phyloP scores from a whole-genome alignment of 495 filamentous ascomycete species.

The Xylaria longipes region DNA sequence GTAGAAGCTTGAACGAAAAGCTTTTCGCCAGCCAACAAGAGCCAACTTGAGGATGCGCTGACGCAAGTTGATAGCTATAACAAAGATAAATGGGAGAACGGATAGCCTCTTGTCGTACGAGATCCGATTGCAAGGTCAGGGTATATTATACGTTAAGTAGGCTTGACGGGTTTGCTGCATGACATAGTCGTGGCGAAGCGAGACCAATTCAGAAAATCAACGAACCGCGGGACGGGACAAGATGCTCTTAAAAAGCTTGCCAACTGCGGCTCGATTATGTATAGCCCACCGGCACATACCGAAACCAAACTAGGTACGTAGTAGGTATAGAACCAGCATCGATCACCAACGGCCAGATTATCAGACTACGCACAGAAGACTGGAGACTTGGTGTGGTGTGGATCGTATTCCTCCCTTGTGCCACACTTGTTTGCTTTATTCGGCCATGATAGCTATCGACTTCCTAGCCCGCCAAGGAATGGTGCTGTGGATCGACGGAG shows the following conservation, averaged over 20 bases:
- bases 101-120: conserved; percentile 4
- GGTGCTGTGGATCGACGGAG: conserved; percentile 8
- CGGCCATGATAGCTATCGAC: conserved; percentile 2
- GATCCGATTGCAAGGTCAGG: conserved; percentile 13
- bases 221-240: conserved; percentile 3
- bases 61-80: conserved; percentile 9
- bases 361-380: not conserved
- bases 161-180: conserved; percentile 19
- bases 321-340: conserved; percentile 5
- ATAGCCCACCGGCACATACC: conserved; percentile 15
- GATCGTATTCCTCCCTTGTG: conserved; percentile 16
- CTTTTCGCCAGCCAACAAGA: not conserved
- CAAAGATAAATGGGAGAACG: not conserved
- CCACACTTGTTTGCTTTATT: conserved; percentile 14
- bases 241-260: conserved; percentile 10
- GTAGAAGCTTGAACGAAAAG: conserved; percentile 12
- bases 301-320: not conserved
- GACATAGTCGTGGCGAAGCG: conserved; percentile 1
- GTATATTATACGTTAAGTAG: conserved; percentile 1
- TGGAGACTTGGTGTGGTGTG: conserved; percentile 2
- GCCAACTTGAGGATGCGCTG: not conserved
- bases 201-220: conserved; percentile 3
- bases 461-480: conserved; percentile 14
- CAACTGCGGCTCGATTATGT: conserved; percentile 13
- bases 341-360: conserved; percentile 4